These are phyloP conservation scores for Fusarium decemcellulare DNA, from an alignment of 2,329 filamentous ascomycete genomes.

Conservation along the genomic window DNA sequence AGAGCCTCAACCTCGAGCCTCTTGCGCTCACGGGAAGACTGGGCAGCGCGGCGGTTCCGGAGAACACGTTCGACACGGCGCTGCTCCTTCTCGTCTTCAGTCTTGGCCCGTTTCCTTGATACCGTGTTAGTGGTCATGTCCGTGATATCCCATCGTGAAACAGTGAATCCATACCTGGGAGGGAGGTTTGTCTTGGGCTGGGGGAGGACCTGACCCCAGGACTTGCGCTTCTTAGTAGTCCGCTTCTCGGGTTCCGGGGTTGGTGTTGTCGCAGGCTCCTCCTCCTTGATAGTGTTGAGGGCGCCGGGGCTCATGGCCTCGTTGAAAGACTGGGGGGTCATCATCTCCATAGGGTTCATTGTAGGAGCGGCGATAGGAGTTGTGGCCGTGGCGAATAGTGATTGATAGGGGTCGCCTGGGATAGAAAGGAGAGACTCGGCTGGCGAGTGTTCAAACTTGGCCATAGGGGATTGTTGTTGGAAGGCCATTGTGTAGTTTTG, in stretches of 20 bases:
- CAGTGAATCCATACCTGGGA: constrained; percentile 74
- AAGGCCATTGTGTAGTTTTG: constrained; percentile 54
- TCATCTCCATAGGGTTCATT: constrained; percentile 63
- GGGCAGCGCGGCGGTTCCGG: constrained; percentile 93
- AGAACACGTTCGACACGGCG: constrained; percentile 97
- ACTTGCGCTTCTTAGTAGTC: constrained; percentile 93
- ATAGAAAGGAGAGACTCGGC: constrained; percentile 68
- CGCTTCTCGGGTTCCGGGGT: constrained; percentile 71
- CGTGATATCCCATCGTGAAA: neutral
- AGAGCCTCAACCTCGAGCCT: constrained; percentile 89
- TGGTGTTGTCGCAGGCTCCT: constrained; percentile 45
- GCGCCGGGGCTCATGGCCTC: constrained; percentile 46
- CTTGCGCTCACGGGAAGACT: constrained; percentile 96
- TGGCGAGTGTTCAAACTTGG: constrained; percentile 69
- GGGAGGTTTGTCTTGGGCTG: constrained; percentile 97
- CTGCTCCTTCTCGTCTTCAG: constrained; percentile 98
- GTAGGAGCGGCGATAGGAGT: constrained; percentile 51
- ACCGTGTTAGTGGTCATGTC: constrained; percentile 43
- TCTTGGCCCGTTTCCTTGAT: constrained; percentile 93
- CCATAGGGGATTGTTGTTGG: constrained; percentile 57
- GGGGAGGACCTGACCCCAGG: constrained; percentile 97
- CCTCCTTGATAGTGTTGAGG: constrained; percentile 29
- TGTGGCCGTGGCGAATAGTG: constrained; percentile 59
- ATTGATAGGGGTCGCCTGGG: constrained; percentile 63
- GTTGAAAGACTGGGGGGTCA: constrained; percentile 61